Percentiles rank a stretch among this genome's conserved stretches.
These are phyloP conservation scores for Taxillus chinensis DNA, from an alignment of 164 flowering plant species.

Conservation along the genomic window DNA sequence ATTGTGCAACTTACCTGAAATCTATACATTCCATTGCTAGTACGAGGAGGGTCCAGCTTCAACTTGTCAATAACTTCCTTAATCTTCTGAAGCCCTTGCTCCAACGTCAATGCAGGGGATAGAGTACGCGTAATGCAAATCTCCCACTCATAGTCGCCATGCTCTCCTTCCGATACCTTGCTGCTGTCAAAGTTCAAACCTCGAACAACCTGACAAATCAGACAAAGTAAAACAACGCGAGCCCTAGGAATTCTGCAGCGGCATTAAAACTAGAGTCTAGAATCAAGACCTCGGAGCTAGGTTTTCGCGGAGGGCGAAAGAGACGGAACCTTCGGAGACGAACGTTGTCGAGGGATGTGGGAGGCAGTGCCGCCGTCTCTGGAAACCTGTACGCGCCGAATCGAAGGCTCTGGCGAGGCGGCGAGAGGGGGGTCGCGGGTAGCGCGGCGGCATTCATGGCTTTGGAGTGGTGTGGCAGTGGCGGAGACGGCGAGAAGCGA, in stretches of 20 bases:
- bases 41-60: slow-evolving; percentile 47
- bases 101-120: slow-evolving; percentile 68
- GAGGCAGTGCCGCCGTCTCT: background rate
- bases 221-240: background rate
- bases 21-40: slow-evolving; percentile 46
- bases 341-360: slow-evolving; percentile 9
- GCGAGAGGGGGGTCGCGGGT: background rate
- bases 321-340: background rate
- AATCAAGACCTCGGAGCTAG: slow-evolving; percentile 11
- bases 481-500: too few species aligned
- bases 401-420: slow-evolving; percentile 1
- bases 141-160: slow-evolving; percentile 42
- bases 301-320: slow-evolving; percentile 9
- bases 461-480: too few species aligned
- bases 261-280: background rate
- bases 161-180: slow-evolving; percentile 20
- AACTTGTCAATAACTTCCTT: slow-evolving; percentile 47
- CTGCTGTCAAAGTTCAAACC: slow-evolving; percentile 10
- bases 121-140: slow-evolving; percentile 48
- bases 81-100: slow-evolving; percentile 48
- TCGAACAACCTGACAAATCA: slow-evolving; percentile 19
- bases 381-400: background rate
- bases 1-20: slow-evolving; percentile 45
- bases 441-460: background rate
- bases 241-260: background rate